These are phyloP conservation scores for Melanomma pulvis-pyrius DNA, from an alignment of 495 filamentous ascomycete species.

Conservation along the genomic window DNA sequence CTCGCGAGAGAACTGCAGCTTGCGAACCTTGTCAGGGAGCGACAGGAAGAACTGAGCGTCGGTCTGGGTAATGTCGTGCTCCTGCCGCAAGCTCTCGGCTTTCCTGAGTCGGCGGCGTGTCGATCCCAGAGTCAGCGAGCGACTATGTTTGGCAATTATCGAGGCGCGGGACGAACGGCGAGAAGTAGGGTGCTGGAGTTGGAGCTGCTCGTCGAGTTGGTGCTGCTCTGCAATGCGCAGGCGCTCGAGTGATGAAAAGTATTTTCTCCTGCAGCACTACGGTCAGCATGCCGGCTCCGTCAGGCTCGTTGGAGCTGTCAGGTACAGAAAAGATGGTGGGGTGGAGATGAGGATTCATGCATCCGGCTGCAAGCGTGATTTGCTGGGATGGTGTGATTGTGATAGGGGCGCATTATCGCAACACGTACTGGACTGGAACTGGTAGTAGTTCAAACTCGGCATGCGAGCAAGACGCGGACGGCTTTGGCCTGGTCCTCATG, in stretches of 20 bases:
- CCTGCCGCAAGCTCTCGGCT: slow-evolving; percentile 27
- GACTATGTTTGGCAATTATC: not conserved
- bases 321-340: slow-evolving; percentile 28
- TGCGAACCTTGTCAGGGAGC: slow-evolving; percentile 71
- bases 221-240: slow-evolving; percentile 40
- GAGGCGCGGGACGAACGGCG: not conserved
- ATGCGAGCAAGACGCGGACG: slow-evolving; percentile 15
- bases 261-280: slow-evolving; percentile 41
- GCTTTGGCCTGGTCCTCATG: slow-evolving; percentile 26
- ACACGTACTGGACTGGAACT: slow-evolving; percentile 40
- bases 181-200: slow-evolving; percentile 3
- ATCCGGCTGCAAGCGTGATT: slow-evolving; percentile 29
- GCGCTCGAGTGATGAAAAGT: slow-evolving; percentile 43
- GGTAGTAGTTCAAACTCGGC: slow-evolving; percentile 40
- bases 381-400: slow-evolving; percentile 21
- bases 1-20: slow-evolving; percentile 70
- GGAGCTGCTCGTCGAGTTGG: not conserved
- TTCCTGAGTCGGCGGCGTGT: slow-evolving; percentile 33
- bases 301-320: slow-evolving; percentile 16
- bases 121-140: slow-evolving; percentile 18
- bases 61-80: slow-evolving; percentile 45
- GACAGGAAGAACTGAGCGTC: slow-evolving; percentile 72
- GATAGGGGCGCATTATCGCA: slow-evolving; percentile 18
- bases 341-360: slow-evolving; percentile 30
- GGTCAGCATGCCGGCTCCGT: slow-evolving; percentile 14